These are phyloP conservation scores for Xylaria intraflava DNA, from an alignment of 495 filamentous ascomycete genomes.

Conservation along the genomic window DNA sequence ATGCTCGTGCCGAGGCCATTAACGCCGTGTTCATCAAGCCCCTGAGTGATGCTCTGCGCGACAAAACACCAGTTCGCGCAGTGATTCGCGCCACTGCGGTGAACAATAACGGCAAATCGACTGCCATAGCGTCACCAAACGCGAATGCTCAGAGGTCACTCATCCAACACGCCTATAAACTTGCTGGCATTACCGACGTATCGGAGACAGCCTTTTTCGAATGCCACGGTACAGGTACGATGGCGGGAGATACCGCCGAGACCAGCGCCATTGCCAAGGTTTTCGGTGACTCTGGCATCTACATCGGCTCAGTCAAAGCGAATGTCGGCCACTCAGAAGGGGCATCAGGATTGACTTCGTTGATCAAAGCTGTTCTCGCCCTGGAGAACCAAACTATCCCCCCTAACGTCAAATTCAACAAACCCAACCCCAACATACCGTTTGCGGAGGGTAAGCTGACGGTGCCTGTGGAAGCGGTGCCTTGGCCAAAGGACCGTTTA, in stretches of 20 bases:
- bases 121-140: no score
- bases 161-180: neutral
- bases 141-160: no score
- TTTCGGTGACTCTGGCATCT: slow-evolving; percentile 27
- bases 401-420: slow-evolving; percentile 27
- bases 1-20: no score
- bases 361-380: slow-evolving; percentile 45
- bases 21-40: no score
- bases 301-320: slow-evolving; percentile 47
- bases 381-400: slow-evolving; percentile 38
- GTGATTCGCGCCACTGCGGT: no score
- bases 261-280: slow-evolving; percentile 23
- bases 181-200: neutral
- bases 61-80: no score
- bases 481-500: slow-evolving; percentile 17
- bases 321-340: slow-evolving; percentile 48
- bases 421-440: slow-evolving; percentile 21
- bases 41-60: no score
- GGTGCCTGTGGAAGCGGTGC: slow-evolving; percentile 17
- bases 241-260: slow-evolving; percentile 36
- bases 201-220: neutral
- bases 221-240: slow-evolving; percentile 14
- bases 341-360: slow-evolving; percentile 36
- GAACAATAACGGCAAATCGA: no score
- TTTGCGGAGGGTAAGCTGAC: slow-evolving; percentile 18